phyloP scores from a whole-genome alignment of 371 early-diverging fungal genomes.

The Mortierella polycephala region DNA sequence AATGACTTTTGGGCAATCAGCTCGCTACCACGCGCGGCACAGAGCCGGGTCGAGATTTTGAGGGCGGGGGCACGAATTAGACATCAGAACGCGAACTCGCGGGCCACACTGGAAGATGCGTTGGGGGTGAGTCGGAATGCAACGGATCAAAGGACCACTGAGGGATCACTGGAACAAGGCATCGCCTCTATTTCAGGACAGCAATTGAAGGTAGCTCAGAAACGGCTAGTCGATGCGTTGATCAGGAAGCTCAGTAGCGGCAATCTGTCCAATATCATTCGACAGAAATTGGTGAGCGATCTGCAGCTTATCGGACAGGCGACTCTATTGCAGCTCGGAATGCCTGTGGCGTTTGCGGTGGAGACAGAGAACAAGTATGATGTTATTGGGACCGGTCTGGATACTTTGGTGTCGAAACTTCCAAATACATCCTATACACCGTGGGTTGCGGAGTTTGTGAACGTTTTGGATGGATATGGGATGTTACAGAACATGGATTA shows the following conservation, averaged over 20 bases:
- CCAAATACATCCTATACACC: background rate
- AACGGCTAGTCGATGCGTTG: background rate
- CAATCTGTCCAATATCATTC: background rate
- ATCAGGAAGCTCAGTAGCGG: slow-evolving; percentile 1
- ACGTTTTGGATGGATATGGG: background rate
- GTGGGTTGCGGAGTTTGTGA: slow-evolving; percentile 10
- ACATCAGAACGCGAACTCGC: background rate
- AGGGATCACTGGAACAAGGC: background rate
- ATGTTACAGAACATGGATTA: slow-evolving; percentile 18
- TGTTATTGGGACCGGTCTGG: slow-evolving; percentile 28
- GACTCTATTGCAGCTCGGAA: slow-evolving; percentile 14
- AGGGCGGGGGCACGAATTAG: slow-evolving; percentile 9
- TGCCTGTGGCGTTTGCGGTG: slow-evolving; percentile 19
- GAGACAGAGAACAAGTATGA: slow-evolving; percentile 27
- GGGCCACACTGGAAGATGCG: slow-evolving; percentile 12
- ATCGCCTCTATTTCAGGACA: background rate
- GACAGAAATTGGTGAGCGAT: slow-evolving; percentile 10
- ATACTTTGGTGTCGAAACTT: slow-evolving; percentile 11
- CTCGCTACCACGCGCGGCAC: slow-evolving; percentile 12
- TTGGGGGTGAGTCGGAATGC: background rate
- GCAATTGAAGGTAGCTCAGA: background rate
- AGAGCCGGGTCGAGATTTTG: slow-evolving; percentile 9
- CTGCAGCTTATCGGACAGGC: slow-evolving; percentile 21
- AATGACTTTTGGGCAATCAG: slow-evolving; percentile 22
- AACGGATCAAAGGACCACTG: background rate